phyloP scores from a whole-genome alignment of 1,284 basidiomycete species.

The Trichosporon sp. region DNA sequence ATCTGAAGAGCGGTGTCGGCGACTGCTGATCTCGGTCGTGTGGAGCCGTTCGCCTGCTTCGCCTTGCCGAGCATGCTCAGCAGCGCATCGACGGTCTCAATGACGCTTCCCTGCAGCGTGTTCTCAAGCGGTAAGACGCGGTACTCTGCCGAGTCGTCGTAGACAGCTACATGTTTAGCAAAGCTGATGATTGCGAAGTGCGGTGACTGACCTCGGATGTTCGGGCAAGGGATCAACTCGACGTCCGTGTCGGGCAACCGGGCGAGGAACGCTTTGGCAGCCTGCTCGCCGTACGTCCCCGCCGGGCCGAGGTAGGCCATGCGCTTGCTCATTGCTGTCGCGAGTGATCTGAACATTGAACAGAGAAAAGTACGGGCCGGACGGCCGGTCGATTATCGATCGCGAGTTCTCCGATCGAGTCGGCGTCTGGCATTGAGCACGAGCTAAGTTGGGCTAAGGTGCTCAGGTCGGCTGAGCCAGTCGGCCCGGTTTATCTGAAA shows the following conservation, averaged over 20 bases:
- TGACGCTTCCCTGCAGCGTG: conserved; percentile 53
- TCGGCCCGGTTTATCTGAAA: conserved; percentile 11
- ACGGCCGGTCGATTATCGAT: not conserved
- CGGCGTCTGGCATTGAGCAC: not conserved
- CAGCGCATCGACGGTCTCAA: conserved; percentile 52
- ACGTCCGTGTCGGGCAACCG: conserved; percentile 28
- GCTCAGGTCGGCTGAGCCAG: not conserved
- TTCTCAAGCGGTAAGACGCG: conserved; percentile 55
- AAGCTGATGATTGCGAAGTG: no score
- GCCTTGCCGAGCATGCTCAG: conserved; percentile 27
- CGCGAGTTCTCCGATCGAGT: conserved; percentile 3
- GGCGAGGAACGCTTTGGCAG: conserved; percentile 35
- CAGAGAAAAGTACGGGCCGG: not conserved
- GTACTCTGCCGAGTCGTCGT: conserved; percentile 35
- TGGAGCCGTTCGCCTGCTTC: conserved; percentile 4
- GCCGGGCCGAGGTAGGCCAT: conserved; percentile 54
- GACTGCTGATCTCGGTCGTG: conserved; percentile 19
- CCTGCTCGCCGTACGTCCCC: conserved; percentile 55
- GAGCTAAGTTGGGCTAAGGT: no score
- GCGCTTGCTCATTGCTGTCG: conserved; percentile 4
- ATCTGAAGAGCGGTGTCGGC: conserved; percentile 42
- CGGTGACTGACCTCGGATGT: conserved; percentile 40
- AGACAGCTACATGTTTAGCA: no score
- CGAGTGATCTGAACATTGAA: conserved; percentile 6
- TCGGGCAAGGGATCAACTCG: conserved; percentile 42